Evolutionary conservation across 2,329 filamentous ascomycete genomes (phyloP), one percentile per base, ranked within the genome.

Genomic region (Boeremia exigua): DNA sequence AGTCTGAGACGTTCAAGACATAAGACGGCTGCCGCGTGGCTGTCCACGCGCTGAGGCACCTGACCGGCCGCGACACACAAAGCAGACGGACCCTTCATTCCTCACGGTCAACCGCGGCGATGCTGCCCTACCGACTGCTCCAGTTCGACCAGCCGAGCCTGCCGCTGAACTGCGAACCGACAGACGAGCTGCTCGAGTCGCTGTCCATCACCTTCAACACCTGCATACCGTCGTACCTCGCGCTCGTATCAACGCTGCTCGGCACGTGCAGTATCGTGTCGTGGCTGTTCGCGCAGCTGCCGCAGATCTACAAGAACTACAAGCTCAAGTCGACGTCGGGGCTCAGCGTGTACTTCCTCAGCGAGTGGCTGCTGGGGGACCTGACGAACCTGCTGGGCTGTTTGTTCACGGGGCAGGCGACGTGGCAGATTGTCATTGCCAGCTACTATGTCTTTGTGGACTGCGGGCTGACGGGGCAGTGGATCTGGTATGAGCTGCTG

Each of bases 241-340:
- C 86, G 19, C 79, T 88, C 56, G 60, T 86, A 54, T 89, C 87
- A 19, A 86, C 84, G 6, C 59, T 82, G 2, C 78, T 88, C 48
- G 87, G 87, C 17, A 81, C 79, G 0, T 75, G 86, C 57, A 88
- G 85, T 66, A 89, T 89, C 57, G 63, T 87, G 46, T 84, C 86
- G 38, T 89, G 87, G 87, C 80, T 89, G 2, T 89, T 88, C 68
- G 87, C 87, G 11, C 87, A 89, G 70, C 77, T 89, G 27, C 87
- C 87, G 1, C 87, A 89, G 66, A 88, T 89, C 59, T 87, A 84
- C 76, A 88, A 88, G 77, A 89, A 89, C 68, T 85, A 85, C 68
- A 79, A 79, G 48, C 71, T 88, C 17, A 81, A 86, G 65, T 88
- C 86, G 11, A 88, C 86, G 0, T 86, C 86, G 1, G 86, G 87